Evolutionary conservation across 2,329 filamentous ascomycete species (phyloP).

Genomic region (Chrysosporium queenslandicum): DNA sequence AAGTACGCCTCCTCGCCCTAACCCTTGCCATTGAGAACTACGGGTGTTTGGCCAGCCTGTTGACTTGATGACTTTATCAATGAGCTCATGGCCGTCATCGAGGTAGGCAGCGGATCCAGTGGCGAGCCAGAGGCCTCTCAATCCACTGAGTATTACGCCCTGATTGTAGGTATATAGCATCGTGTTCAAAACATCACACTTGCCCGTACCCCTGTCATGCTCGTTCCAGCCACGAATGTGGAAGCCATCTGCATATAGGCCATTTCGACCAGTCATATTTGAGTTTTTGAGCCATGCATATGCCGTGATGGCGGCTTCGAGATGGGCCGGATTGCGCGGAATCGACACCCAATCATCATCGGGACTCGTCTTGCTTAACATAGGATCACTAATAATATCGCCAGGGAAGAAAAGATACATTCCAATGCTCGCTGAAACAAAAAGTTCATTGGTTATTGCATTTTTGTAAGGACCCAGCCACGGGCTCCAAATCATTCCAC

Average conservation of each 20-base stretch:
- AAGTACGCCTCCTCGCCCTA: constrained; percentile 69
- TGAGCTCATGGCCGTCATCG: constrained; percentile 65
- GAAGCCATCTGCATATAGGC: constrained; percentile 78
- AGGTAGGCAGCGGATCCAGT: constrained; percentile 65
- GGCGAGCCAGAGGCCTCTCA: constrained; percentile 67
- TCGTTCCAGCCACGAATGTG: constrained; percentile 60
- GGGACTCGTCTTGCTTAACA: constrained; percentile 26
- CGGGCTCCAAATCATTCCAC: constrained; percentile 88
- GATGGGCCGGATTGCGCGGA: constrained; percentile 52
- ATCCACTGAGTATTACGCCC: constrained; percentile 74
- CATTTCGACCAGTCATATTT: constrained; percentile 67
- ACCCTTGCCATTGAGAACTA: constrained; percentile 54
- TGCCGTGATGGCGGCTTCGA: constrained; percentile 62
- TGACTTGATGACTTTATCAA: constrained; percentile 62
- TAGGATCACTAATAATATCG: constrained; percentile 63
- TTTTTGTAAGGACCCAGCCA: constrained; percentile 80
- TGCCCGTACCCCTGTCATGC: constrained; percentile 52
- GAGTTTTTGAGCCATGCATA: constrained; percentile 71
- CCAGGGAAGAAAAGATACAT: constrained; percentile 90
- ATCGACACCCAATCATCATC: constrained; percentile 26
- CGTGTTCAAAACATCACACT: constrained; percentile 71
- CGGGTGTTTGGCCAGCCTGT: constrained; percentile 57
- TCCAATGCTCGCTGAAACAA: constrained; percentile 67
- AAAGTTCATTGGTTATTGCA: constrained; percentile 88
- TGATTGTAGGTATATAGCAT: constrained; percentile 97